Percentiles rank a stretch among this genome's conserved stretches.
Conservation (phyloP, 768 basidiomycete species). For the Lactarius pseudohatsudake region DNA sequence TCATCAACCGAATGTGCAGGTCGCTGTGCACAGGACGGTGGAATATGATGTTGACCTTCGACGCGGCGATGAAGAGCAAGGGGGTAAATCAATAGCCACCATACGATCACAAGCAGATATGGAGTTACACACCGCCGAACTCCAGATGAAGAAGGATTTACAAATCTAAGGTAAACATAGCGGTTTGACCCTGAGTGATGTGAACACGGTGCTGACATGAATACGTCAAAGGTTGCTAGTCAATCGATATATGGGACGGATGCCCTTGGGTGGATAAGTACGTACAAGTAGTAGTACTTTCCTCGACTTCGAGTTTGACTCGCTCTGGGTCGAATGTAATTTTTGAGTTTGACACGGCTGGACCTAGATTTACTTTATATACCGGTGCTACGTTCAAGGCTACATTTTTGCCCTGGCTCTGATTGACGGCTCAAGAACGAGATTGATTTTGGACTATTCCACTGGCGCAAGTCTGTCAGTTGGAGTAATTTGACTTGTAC, state of each 20-base stretch:
- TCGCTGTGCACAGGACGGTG: conserved; percentile 22
- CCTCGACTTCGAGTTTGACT: conserved; percentile 1
- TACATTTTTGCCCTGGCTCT: too few species aligned
- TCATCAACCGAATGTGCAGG: conserved; percentile 16
- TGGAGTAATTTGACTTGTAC: too few species aligned
- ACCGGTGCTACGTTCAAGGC: neutral
- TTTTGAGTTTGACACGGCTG: conserved; percentile 7
- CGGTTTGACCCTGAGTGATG: neutral
- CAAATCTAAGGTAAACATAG: conserved; percentile 22
- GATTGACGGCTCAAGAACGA: too few species aligned
- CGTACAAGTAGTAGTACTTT: neutral
- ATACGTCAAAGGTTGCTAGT: neutral
- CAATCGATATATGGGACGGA: neutral
- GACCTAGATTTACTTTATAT: conserved; percentile 6
- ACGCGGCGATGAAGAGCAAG: conserved; percentile 17
- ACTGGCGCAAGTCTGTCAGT: too few species aligned
- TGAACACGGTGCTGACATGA: neutral
- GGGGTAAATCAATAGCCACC: conserved; percentile 4
- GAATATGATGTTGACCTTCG: conserved; percentile 22
- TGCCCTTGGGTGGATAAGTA: conserved; percentile 4
- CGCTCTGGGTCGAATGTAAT: conserved; percentile 10
- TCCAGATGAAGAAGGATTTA: conserved; percentile 25
- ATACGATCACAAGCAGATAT: conserved; percentile 20
- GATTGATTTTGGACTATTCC: too few species aligned
- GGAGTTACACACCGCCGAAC: conserved; percentile 16